Evolutionary conservation across 371 early-diverging fungal genomes (phyloP), one percentile per base, ranked within the genome.

Genomic region (Thermomucor indicae-seudaticae): DNA sequence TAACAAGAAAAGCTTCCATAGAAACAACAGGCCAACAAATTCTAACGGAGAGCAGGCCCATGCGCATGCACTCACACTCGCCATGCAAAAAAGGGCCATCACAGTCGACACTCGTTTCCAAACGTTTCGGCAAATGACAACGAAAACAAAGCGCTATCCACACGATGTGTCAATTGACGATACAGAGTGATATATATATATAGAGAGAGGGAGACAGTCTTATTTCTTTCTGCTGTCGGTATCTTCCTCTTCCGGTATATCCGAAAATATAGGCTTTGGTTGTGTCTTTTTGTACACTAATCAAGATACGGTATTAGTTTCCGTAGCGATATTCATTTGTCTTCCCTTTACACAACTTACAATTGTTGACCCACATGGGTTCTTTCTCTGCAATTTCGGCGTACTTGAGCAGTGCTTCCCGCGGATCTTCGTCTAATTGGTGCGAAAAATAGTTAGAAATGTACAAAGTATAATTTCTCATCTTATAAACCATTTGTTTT

Each of bases 341-440:
- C 2, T 6, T 0, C 30, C 6, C 16, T 1, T 46, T 44, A 10
- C 17, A 19, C 6, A 2, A 38, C 53, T 64, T 69, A 80, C 80
- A 70, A 50, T 72, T 90, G 6, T 85, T 81, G 49, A 95, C 83
- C 87, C 92, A 95, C 67, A 83, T 81, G 2, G 95, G 95, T 44
- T 94, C 85, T 17, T 77, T 75, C 62, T 88, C 88, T 0, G 96
- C 93, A 1, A 70, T 75, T 14, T 85, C 79, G 1, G 97, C 96
- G 68, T 93, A 91, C 57, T 82, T 90, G 22, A 97, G 71, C 55
- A 97, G 80, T 8, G 95, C 98, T 49, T 90, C 97, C 35, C 98
- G 79, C 14, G 98, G 98, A 75, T 97, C 98, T 47, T 93, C 95
- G 56, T 90, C 90, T 63, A 75, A 12, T 34, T n/a, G n/a, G n/a